Conservation (phyloP, 257 asterid species). For the Capsicum baccatum region DNA sequence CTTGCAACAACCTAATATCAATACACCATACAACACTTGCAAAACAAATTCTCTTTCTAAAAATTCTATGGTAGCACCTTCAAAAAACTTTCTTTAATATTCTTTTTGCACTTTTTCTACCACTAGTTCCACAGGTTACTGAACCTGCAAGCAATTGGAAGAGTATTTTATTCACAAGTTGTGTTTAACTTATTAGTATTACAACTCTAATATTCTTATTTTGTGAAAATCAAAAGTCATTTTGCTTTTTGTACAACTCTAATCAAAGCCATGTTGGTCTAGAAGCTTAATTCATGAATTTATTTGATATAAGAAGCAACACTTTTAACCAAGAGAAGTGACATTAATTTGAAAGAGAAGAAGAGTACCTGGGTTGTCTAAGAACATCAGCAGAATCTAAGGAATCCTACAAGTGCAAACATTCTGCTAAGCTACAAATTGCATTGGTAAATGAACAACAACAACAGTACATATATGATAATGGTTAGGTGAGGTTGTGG, state of each 20-base stretch:
- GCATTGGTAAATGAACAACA: background rate
- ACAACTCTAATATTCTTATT: background rate
- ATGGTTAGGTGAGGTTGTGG: background rate
- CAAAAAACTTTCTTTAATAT: background rate
- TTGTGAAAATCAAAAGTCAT: background rate
- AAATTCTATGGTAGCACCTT: too few species aligned
- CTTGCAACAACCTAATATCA: too few species aligned
- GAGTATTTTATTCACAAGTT: background rate
- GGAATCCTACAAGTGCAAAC: background rate
- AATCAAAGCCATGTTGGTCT: background rate
- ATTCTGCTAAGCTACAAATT: background rate
- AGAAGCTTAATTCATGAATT: background rate
- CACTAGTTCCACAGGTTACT: slow-evolving; percentile 22
- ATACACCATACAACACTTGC: too few species aligned
- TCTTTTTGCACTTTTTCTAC: slow-evolving; percentile 29
- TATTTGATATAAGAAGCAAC: too few species aligned
- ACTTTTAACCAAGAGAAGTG: background rate
- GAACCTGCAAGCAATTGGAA: background rate
- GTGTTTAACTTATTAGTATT: too few species aligned
- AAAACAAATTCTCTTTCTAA: too few species aligned
- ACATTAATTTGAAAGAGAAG: background rate
- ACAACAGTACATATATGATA: background rate
- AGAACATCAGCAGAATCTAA: background rate
- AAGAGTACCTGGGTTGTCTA: too few species aligned
- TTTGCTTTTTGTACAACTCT: background rate